Evolutionary conservation across 140 eudicot genomes (phyloP).

Genomic region (Cichorium intybus): DNA sequence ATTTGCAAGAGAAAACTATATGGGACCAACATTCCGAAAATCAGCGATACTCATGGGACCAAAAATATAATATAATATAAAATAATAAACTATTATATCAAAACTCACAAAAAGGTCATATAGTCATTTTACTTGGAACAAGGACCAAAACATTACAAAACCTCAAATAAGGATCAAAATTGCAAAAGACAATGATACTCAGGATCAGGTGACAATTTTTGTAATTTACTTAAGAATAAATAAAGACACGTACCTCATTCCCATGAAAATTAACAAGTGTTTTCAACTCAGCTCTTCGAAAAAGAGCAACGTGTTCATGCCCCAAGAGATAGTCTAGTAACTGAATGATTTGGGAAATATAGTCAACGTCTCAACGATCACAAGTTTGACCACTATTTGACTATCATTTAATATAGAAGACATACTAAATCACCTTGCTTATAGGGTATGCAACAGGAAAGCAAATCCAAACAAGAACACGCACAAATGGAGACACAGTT

Average conservation of each 20-base stretch:
- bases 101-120: too few species aligned
- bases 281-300: conserved; percentile 82
- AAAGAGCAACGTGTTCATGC: conserved; percentile 62
- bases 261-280: conserved; percentile 73
- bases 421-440: conserved; percentile 52
- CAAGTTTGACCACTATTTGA: neutral
- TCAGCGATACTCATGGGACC: too few species aligned
- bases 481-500: conserved; percentile 54
- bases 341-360: conserved; percentile 30
- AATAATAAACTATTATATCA: too few species aligned
- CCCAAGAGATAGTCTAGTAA: conserved; percentile 67
- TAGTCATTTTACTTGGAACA: too few species aligned
- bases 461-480: conserved; percentile 58
- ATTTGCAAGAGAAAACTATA: too few species aligned
- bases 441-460: conserved; percentile 68
- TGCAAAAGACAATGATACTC: neutral
- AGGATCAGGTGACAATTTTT: neutral
- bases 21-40: too few species aligned
- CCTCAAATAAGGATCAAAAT: neutral
- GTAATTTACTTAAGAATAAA: neutral
- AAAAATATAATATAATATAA: too few species aligned
- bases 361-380: conserved; percentile 4
- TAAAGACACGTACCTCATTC: conserved; percentile 53
- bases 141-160: neutral
- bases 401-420: neutral